Evolutionary conservation across 179 eudicot genomes (phyloP).

Genomic region (Pouteria campechiana): DNA sequence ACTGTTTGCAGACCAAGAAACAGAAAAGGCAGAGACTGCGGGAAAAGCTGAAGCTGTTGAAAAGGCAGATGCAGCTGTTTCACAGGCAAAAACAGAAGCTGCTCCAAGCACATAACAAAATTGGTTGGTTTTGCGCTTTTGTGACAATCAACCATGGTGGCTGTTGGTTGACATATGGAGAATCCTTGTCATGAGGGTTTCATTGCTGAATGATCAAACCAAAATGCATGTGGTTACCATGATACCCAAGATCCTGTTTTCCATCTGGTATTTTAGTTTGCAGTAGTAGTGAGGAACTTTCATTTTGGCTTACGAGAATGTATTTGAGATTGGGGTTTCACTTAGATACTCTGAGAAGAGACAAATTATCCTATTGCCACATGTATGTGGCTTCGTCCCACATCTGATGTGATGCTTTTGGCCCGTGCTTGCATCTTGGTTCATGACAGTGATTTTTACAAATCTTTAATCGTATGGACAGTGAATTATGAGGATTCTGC

Average conservation of each 20-base stretch:
- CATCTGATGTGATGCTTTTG: too few species aligned
- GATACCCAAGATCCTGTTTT: neutral
- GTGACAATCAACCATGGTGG: neutral
- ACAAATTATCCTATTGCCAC: too few species aligned
- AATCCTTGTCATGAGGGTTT: neutral
- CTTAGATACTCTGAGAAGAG: too few species aligned
- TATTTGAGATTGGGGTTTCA: too few species aligned
- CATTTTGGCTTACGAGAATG: too few species aligned
- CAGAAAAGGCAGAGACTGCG: conserved; percentile 8
- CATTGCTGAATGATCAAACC: neutral
- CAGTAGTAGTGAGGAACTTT: too few species aligned
- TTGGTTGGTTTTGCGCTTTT: neutral
- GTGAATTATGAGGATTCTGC: too few species aligned
- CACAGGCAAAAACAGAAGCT: conserved; percentile 7
- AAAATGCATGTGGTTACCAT: neutral
- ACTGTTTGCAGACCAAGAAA: conserved; percentile 18
- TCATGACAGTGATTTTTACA: too few species aligned
- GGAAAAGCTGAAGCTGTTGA: conserved; percentile 4
- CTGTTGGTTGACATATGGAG: too few species aligned
- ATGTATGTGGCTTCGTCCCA: too few species aligned
- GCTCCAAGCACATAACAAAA: conserved; percentile 8
- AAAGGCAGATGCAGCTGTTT: conserved; percentile 12
- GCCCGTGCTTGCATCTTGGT: too few species aligned
- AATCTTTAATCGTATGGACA: too few species aligned
- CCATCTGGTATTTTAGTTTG: neutral